Conservation (phyloP, 371 early-diverging fungal species). For the Neoconidiobolus thromboides region DNA sequence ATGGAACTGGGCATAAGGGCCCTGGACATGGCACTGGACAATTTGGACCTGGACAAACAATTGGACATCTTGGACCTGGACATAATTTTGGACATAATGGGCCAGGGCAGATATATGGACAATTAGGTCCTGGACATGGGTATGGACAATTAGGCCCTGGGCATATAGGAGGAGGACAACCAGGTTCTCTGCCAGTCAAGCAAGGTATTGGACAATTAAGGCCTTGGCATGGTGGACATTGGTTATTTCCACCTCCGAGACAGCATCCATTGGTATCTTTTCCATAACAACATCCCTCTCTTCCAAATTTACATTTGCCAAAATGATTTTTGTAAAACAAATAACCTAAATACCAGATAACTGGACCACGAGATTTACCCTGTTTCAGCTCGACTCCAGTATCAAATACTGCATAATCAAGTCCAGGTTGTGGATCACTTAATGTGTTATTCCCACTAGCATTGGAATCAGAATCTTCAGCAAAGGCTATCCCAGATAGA, state of each 20-base stretch:
- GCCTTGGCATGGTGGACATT: too few relatives aligned
- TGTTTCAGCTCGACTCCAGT: too few relatives aligned
- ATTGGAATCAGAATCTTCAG: too few relatives aligned
- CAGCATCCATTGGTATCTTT: background rate
- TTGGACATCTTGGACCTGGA: background rate
- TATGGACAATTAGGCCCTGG: background rate
- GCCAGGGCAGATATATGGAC: background rate
- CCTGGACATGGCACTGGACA: slow-evolving; percentile 2
- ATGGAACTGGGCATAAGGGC: background rate
- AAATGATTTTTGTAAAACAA: too few relatives aligned
- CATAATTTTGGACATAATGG: background rate
- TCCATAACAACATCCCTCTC: background rate
- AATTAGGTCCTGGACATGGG: background rate
- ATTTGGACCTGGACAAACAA: background rate
- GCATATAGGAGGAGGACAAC: background rate
- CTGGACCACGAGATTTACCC: too few relatives aligned
- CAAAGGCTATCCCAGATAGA: too few relatives aligned
- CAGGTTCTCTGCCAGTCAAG: background rate
- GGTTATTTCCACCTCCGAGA: background rate
- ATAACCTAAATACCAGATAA: too few relatives aligned
- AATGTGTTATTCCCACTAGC: too few relatives aligned
- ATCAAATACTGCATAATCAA: too few relatives aligned
- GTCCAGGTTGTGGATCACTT: too few relatives aligned
- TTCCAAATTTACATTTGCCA: too few relatives aligned
- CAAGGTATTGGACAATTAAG: background rate